A percentile compares a stretch with the other conserved stretches of the same genome.
Evolutionary conservation across 495 filamentous ascomycete genomes (phyloP).

Genomic region (Penicillium alfredii): DNA sequence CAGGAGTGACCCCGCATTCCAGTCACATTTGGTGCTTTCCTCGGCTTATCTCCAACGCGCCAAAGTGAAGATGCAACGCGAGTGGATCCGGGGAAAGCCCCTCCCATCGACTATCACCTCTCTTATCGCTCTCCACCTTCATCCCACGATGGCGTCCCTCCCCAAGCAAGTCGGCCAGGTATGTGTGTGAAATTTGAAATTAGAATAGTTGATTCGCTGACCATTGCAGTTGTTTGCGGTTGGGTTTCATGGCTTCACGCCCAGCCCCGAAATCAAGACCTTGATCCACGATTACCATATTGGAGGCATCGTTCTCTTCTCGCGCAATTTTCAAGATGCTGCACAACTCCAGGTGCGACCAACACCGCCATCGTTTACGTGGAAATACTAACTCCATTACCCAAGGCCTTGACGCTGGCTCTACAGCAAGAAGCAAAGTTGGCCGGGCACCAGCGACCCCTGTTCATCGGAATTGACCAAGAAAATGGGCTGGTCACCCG

Average conservation of each 20-base stretch:
- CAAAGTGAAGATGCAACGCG: no score
- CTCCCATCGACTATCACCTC: no score
- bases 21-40: no score
- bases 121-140: no score
- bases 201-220: no score
- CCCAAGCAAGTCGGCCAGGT: constrained; percentile 36
- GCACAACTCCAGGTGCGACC: constrained; percentile 34
- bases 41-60: no score
- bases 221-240: constrained; percentile 42
- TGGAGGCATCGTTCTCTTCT: constrained; percentile 44
- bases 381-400: neutral
- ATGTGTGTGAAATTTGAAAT: no score
- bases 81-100: no score
- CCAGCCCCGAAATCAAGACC: constrained; percentile 42
- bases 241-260: constrained; percentile 41
- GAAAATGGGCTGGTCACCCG: constrained; percentile 42
- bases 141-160: constrained; percentile 24
- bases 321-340: constrained; percentile 37
- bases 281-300: constrained; percentile 43
- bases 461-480: constrained; percentile 42
- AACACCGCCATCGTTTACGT: neutral
- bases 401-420: constrained; percentile 30
- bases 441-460: constrained; percentile 35
- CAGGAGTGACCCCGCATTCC: constrained; percentile 13
- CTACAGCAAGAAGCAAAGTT: constrained; percentile 36